Evolutionary conservation across 352 stramenopile genomes (phyloP).

Genomic region (Phytophthora parvispora): DNA sequence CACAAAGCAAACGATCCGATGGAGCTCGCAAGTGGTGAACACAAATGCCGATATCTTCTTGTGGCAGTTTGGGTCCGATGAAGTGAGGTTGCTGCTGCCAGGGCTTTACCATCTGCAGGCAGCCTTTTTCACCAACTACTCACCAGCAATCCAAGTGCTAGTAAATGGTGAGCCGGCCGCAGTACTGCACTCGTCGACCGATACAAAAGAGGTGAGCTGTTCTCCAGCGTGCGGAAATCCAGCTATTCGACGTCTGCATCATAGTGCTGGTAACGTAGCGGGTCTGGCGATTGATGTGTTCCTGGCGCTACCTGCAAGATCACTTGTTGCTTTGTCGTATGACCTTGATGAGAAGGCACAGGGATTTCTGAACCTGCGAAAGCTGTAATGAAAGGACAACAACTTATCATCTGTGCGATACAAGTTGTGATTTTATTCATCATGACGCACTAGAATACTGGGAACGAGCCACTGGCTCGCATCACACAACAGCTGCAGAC

Average conservation of each 20-base stretch:
- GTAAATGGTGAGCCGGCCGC: constrained; percentile 73
- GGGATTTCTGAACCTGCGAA: constrained; percentile 79
- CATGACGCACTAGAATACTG: neutral
- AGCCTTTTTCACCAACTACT: constrained; percentile 75
- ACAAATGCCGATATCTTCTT: constrained; percentile 75
- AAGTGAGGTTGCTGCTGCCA: constrained; percentile 58
- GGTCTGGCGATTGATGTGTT: constrained; percentile 65
- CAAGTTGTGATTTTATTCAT: constrained; percentile 7
- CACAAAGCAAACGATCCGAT: constrained; percentile 64
- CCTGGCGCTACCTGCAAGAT: constrained; percentile 62
- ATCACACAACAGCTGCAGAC: constrained; percentile 10
- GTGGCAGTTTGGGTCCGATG: constrained; percentile 64
- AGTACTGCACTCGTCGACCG: constrained; percentile 10
- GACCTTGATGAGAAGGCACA: constrained; percentile 77
- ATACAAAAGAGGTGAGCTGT: neutral
- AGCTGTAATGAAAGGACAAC: constrained; percentile 48
- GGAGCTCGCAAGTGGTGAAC: constrained; percentile 78
- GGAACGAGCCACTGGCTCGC: neutral
- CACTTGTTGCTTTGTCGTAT: constrained; percentile 64
- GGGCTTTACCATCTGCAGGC: constrained; percentile 79
- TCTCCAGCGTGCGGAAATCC: constrained; percentile 10
- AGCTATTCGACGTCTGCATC: constrained; percentile 43
- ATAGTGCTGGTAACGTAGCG: constrained; percentile 70
- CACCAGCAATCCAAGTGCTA: constrained; percentile 61
- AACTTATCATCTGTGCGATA: neutral